phyloP scores from a whole-genome alignment of 2,329 filamentous ascomycete species.

The Aspergillus versicolor region DNA sequence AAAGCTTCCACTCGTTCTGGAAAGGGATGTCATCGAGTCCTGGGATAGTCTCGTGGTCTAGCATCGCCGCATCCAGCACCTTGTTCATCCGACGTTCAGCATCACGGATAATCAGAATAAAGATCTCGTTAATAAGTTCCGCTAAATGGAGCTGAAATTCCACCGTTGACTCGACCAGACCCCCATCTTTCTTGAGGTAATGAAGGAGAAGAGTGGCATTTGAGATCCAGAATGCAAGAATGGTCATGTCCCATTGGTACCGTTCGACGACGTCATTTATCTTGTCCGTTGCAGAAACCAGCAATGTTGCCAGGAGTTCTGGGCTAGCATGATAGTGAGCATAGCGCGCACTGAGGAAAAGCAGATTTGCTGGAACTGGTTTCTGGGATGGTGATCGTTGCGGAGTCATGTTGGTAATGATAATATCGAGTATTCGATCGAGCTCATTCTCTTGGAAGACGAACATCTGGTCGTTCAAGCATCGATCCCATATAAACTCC shows the following conservation, averaged over 20 bases:
- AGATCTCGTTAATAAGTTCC: conserved; percentile 96
- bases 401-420: conserved; percentile 97
- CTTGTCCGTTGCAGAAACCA: conserved; percentile 86
- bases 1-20: conserved; percentile 97
- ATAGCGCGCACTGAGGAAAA: conserved; percentile 93
- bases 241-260: conserved; percentile 99
- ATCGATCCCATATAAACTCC: conserved; percentile 94
- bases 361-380: conserved; percentile 92
- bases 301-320: conserved; percentile 76
- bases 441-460: conserved; percentile 96
- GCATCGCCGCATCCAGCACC: conserved; percentile 86
- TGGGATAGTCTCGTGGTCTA: conserved; percentile 97
- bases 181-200: conserved; percentile 91
- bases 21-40: conserved; percentile 96
- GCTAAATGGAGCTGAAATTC: conserved; percentile 92
- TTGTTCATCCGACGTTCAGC: conserved; percentile 96
- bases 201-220: conserved; percentile 94
- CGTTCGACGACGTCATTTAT: conserved; percentile 96
- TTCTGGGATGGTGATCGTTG: conserved; percentile 96
- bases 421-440: conserved; percentile 85
- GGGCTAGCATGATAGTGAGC: conserved; percentile 92
- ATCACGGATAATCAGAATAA: conserved; percentile 94
- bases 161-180: conserved; percentile 74
- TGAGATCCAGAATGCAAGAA: conserved; percentile 97
- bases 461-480: conserved; percentile 98